Percentiles rank a stretch among this genome's conserved stretches.
Evolutionary conservation across 2,329 filamentous ascomycete species (phyloP).

Genomic region (Penicillium hordei): DNA sequence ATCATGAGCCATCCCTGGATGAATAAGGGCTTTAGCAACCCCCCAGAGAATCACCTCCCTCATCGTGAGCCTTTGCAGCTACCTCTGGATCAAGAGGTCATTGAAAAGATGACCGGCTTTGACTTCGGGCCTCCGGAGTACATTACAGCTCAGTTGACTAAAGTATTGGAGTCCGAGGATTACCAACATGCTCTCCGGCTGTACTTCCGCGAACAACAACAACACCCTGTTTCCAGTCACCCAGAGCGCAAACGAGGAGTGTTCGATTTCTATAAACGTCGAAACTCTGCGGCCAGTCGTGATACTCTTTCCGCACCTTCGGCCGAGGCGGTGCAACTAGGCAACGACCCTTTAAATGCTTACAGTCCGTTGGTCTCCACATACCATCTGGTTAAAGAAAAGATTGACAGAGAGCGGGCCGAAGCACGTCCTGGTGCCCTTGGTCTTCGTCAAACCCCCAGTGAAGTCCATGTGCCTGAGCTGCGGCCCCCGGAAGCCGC

Average conservation of each 20-base stretch:
- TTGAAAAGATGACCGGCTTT: conserved; percentile 95
- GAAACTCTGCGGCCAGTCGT: conserved; percentile 78
- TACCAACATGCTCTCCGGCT: conserved; percentile 82
- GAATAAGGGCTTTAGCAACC: conserved; percentile 80
- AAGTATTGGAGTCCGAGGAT: conserved; percentile 87
- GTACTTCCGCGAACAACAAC: conserved; percentile 68
- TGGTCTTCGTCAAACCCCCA: conserved; percentile 56
- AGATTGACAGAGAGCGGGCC: conserved; percentile 73
- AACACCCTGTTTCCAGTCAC: conserved; percentile 57
- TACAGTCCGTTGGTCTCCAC: conserved; percentile 90
- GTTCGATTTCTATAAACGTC: conserved; percentile 95
- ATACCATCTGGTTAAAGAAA: conserved; percentile 95
- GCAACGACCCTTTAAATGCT: conserved; percentile 85
- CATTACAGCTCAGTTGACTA: conserved; percentile 77
- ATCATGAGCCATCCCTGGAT: conserved; percentile 97
- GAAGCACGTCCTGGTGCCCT: conserved; percentile 61
- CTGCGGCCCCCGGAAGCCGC: conserved; percentile 79
- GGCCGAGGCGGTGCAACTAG: conserved; percentile 76
- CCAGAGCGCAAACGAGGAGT: conserved; percentile 83
- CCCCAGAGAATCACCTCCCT: conserved; percentile 87
- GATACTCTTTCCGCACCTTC: conserved; percentile 85
- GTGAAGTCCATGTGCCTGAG: conserved; percentile 68
- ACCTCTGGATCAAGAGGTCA: conserved; percentile 77
- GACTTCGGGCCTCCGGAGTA: conserved; percentile 88
- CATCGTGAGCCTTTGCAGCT: conserved; percentile 78